Conservation (phyloP, 805 yeast genomes). For the Metschnikowia gruessii region DNA sequence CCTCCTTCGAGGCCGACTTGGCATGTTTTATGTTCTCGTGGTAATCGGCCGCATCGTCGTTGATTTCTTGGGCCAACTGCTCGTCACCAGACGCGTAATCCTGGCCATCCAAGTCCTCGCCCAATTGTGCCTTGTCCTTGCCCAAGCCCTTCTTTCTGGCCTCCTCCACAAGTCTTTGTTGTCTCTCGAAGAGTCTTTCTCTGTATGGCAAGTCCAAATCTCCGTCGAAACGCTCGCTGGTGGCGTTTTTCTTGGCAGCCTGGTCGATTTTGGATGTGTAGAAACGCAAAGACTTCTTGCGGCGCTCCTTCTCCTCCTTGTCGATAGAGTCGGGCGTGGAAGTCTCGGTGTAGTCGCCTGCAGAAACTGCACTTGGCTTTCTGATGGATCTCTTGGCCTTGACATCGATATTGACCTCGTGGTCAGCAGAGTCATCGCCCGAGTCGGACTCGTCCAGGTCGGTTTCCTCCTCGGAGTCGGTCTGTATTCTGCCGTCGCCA, state of each 20-base stretch:
- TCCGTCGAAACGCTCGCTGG: constrained; percentile 59
- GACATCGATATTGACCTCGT: constrained; percentile 41
- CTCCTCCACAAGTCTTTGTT: constrained; percentile 80
- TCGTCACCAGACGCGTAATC: constrained; percentile 51
- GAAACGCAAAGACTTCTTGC: constrained; percentile 83
- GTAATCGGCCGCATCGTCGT: constrained; percentile 50
- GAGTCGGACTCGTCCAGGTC: constrained; percentile 15
- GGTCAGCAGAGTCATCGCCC: constrained; percentile 17
- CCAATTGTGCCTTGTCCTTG: constrained; percentile 46
- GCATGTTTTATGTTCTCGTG: constrained; percentile 53
- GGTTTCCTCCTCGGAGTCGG: constrained; percentile 14
- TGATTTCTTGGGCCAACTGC: constrained; percentile 38
- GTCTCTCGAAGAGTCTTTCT: constrained; percentile 87
- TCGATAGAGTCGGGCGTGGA: constrained; percentile 73
- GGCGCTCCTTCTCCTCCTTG: constrained; percentile 75
- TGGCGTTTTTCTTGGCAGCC: constrained; percentile 55
- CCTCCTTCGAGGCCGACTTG: constrained; percentile 47
- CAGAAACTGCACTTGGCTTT: constrained; percentile 14
- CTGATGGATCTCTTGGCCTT: constrained; percentile 52
- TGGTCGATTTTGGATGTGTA: constrained; percentile 97
- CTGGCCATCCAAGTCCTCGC: constrained; percentile 53
- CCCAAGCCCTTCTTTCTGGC: constrained; percentile 77
- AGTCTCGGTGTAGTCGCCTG: constrained; percentile 64
- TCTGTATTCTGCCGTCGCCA: constrained; percentile 14
- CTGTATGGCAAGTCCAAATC: constrained; percentile 90